Base-by-base conservation (phyloP, 2,329 filamentous ascomycete genomes). In the Hypoxylon sp. region DNA sequence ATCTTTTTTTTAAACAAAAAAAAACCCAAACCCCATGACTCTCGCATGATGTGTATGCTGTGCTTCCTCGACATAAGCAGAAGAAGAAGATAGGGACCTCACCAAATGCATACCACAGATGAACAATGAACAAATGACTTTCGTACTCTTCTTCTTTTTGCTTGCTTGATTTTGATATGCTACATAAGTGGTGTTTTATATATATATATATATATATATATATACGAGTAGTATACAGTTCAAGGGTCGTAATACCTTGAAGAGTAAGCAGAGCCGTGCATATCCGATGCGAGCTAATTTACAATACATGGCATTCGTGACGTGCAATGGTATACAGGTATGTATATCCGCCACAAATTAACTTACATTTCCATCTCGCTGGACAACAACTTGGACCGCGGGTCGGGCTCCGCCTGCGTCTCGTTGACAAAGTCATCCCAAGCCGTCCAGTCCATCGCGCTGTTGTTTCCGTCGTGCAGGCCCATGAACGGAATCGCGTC, bases 41-140 rank as follows among this genome's bases (percentile, higher is more conserved):
- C 75, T 73, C 77, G 77, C 78, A 81, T 80, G 76, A 9, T 78
- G 76, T 77, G 32, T 23, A 12, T 7, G 78, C 76, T 73, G n/a
- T n/a, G n/a, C n/a, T n/a, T n/a, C n/a, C n/a, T n/a, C n/a, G 69
- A 59, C 60, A 65, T 61, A 60, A 31, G 12, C 25, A 19, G 8
- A 15, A 55, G 55, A 63, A 61, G 56, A 62, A n/a, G n/a, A n/a
- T n/a, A n/a, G n/a, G n/a, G n/a, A n/a, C n/a, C n/a, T n/a, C n/a
- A n/a, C 63, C n/a, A 45, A 66, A 67, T 64, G 59, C 60, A 65
- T 59, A 60, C 43, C 51, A 62, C 60, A 59, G 59, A 62, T 57
- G 51, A 63, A 34, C 43, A 59, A 61, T 56, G 46, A 63, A 38
- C 49, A 55, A 51, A 51, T 44, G 23, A 46, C 20, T 25, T 25